Evolutionary conservation across 345 rosid species (phyloP), one percentile per base, ranked within the genome.

Genomic region (Salix caprea): DNA sequence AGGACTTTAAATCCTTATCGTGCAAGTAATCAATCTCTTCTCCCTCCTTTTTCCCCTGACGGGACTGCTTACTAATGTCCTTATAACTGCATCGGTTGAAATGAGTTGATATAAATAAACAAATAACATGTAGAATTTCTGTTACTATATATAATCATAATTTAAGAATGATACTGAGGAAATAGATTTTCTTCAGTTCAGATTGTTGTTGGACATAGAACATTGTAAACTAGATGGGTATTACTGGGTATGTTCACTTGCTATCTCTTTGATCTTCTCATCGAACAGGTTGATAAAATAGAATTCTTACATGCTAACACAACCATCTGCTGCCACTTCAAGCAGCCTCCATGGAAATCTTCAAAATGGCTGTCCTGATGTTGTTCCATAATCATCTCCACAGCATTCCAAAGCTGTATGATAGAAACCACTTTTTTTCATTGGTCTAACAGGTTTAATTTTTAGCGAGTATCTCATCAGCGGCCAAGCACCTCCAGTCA

Each of bases 1-100:
- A 89, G 94, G 87, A 96, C 99, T 73, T 85, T 96, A 81, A 96
- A 92, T 80, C 95, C 99, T 5, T 93, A 96, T 79, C 97, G 99
- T 78, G 99, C 94, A 80, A 96, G 99, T 93, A 91, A 87, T 72
- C 50, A 71, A 15, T 83, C 80, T 78, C 70, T n/a, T 76, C 74
- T 70, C 54, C 67, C 32, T 52, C 32, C 62, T 56, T 36, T 40
- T 8, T 6, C 65, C 26, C 74, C 37, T 23, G 21, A 40, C 42
- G 64, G 74, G 62, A 42, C 13, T 4, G 5, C 32, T 37, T 1
- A 64, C 4, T 42, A 28, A 11, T 46, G 1, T n/a, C 56, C 65
- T 67, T 40, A 26, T 24, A 23, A 70, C 21, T 76, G 36, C 28
- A 24, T 15, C 12, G 14, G n/a, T 67, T 12, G 19, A 76, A 56